A percentile compares a stretch with the other conserved stretches of the same genome.
Conservation (phyloP, 2,329 filamentous ascomycete genomes). For the Fusarium nodosum region DNA sequence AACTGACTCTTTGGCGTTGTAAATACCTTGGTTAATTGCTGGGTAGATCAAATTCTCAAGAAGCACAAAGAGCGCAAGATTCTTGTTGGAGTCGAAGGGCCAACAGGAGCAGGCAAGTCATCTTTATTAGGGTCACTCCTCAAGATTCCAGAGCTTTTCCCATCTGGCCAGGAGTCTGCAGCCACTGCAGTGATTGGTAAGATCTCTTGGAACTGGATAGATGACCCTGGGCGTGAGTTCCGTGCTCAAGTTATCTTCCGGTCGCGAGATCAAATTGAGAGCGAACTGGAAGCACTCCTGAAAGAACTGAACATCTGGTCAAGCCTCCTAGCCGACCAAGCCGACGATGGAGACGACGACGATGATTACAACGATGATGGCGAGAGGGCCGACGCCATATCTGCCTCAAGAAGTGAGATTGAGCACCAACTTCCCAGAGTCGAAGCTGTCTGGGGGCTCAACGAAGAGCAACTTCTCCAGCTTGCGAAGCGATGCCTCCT, state of each 20-base stretch:
- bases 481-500: not conserved
- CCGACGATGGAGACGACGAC: constrained; percentile 29
- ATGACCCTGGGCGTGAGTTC: constrained; percentile 26
- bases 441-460: constrained; percentile 41
- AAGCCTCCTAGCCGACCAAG: not conserved
- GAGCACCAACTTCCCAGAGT: constrained; percentile 43
- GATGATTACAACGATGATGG: constrained; percentile 32
- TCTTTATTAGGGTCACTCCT: constrained; percentile 25
- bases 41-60: not conserved
- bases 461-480: constrained; percentile 11
- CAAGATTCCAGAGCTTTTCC: constrained; percentile 46
- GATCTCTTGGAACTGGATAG: constrained; percentile 48
- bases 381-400: constrained; percentile 14
- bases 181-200: constrained; percentile 49
- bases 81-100: constrained; percentile 33
- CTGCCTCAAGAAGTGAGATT: constrained; percentile 11
- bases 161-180: constrained; percentile 50
- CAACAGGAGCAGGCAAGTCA: constrained; percentile 36
- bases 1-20: not conserved
- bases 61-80: not conserved
- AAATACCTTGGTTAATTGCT: not conserved
- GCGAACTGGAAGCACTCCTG: constrained; percentile 38
- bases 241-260: constrained; percentile 47
- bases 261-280: constrained; percentile 14
- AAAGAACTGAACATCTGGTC: constrained; percentile 10